Base-by-base conservation (phyloP, 495 filamentous ascomycete species). In the Amniculicola lignicola region DNA sequence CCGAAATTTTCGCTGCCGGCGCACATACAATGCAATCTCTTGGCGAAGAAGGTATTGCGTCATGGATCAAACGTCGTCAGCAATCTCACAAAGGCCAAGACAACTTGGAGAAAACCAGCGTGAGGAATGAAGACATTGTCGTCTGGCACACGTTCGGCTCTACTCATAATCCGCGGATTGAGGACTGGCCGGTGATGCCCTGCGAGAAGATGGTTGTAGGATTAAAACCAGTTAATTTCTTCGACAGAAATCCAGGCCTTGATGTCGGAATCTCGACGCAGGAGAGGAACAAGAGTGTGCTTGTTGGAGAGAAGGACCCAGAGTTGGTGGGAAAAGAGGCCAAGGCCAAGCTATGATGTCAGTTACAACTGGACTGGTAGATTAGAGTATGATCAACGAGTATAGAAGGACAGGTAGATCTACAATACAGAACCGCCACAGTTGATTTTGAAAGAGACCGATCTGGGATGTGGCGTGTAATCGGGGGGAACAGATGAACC, bases 111-210 rank as follows among this genome's bases (percentile, higher is more conserved):
- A 19, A 28, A 6, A 39, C 31, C 2, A 25, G 28, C 3, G 59
- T 60, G 3, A 37, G 45, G 36, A 39, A 66, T 43, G 42, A 61
- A 45, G 63, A 68, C 35, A 46, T 68, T 25, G 66, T 68, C 23
- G 43, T 68, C 0, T 68, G 65, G 65, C 47, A 44, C 31, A 60
- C 58, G n/a, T 68, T 63, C 28, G 66, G 63, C 24, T 58, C 57
- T 28, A 66, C 59, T 19, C 66, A 68, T 29, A 66, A 63, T 52
- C 60, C 63, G 38, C 15, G 66, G 9, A 59, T 66, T 11, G 66
- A 68, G 36, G 66, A 67, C 41, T 66, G 59, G 47, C 63, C 66
- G 0, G 59, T 68, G 11, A 68, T 68, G 66, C 66, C 66, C 3
- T 23, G 27, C 18, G 66, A 68, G 55, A 61, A 59, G 36, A 61